Base-by-base conservation (phyloP, 768 basidiomycete genomes). In the Naematelia encephala region DNA sequence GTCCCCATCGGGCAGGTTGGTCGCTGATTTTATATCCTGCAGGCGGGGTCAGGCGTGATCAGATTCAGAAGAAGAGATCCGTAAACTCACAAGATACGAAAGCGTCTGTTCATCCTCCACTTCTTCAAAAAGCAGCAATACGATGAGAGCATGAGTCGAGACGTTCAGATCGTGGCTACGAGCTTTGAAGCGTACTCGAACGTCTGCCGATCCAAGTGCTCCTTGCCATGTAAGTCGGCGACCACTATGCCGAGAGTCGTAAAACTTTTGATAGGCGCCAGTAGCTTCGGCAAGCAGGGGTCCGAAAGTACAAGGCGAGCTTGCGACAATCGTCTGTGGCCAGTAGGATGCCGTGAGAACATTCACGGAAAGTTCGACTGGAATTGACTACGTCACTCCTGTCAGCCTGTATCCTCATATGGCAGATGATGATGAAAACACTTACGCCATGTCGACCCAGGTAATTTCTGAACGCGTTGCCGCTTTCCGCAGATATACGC, bases 291-390 rank as follows among this genome's bases (percentile, higher is more conserved):
- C 73, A 68, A 99, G 81, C 14, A 82, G 76, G 14, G 82, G 74
- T 0, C 91, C 86, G 42, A 97, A 80, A 3, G 79, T 84, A 67
- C 90, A 96, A 0, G 75, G 63, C 0, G 64, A 60, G 1, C 84
- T 70, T 2, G 85, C 79, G 10, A 82, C 77, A 2, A 83, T 81
- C 59, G 86, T 83, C 1, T 87, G 87, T 0, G 96, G 96, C 96
- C 96, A 99, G 77, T 89, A 90, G 2, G 92, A 94, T 1, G 93
- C 89, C 0, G 96, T 98, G 85, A 97, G 91, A 50, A 99, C 88
- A 4, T 82, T 92, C 43, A 97, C 91, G 0, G 84, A 86, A 34
- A 97, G 82, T 42, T 94, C 90, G 64, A 93, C 82, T 2, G 83
- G 81, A 2, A 87, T 86, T 8, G 84, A 75, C 91, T 96, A 21